phyloP scores from a whole-genome alignment of 805 yeast genomes.

The Grigorovia yakushimaensis region DNA sequence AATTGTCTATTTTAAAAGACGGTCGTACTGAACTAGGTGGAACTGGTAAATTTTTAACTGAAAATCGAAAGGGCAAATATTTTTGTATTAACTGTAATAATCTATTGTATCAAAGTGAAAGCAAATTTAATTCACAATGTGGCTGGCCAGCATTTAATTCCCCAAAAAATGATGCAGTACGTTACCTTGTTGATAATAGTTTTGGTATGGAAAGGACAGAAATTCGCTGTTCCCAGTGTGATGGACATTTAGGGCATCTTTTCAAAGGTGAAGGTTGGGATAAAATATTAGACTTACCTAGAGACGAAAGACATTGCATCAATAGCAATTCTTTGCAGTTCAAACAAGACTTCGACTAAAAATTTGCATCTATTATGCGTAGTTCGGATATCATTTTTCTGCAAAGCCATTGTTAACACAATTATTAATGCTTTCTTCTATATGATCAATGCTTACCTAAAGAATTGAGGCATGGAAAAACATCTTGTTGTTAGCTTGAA shows the following conservation, averaged over 20 bases:
- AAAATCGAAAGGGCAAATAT: constrained; percentile 50
- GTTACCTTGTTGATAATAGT: constrained; percentile 46
- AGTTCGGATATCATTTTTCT: no score
- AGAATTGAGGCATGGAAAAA: no score
- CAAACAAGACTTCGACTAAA: no score
- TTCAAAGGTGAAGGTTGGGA: constrained; percentile 87
- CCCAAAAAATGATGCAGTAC: constrained; percentile 60
- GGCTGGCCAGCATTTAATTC: constrained; percentile 98
- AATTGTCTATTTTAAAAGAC: constrained; percentile 67
- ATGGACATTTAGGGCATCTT: constrained; percentile 92
- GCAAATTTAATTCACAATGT: constrained; percentile 85
- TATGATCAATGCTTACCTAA: no score
- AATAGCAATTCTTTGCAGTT: constrained; percentile 74
- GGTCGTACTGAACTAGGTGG: constrained; percentile 40
- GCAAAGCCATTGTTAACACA: no score
- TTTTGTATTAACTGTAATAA: constrained; percentile 77
- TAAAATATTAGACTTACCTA: constrained; percentile 38
- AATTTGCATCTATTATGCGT: no score
- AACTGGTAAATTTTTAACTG: constrained; percentile 31
- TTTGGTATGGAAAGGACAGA: constrained; percentile 81
- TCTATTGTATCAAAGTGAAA: constrained; percentile 67
- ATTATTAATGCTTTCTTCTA: no score
- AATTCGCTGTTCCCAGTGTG: constrained; percentile 81
- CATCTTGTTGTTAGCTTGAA: no score
- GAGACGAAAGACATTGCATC: constrained; percentile 91